Conservation (phyloP, 2,329 filamentous ascomycete species). For the Ceratocystiopsis minuta region DNA sequence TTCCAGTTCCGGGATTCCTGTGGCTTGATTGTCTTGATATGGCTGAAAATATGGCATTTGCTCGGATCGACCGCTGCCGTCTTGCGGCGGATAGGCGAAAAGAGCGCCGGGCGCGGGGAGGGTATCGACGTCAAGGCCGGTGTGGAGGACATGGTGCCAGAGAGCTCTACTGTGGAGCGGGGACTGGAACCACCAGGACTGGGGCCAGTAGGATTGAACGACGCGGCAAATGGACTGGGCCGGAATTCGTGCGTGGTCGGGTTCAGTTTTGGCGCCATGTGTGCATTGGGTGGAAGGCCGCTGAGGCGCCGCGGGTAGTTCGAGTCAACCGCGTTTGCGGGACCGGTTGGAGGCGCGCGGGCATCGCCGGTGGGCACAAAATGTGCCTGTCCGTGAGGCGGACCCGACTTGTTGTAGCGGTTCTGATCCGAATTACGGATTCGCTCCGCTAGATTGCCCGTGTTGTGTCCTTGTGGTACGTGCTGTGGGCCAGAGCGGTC, state of each 20-base stretch:
- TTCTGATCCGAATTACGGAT: constrained; percentile 30
- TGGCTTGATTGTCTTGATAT: constrained; percentile 35
- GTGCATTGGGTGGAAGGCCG: constrained; percentile 24
- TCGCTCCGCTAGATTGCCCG: constrained; percentile 30
- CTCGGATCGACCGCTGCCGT: constrained; percentile 52
- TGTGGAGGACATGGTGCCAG: constrained; percentile 8
- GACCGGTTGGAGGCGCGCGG: constrained; percentile 57
- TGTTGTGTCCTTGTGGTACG: constrained; percentile 21
- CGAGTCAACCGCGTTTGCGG: constrained; percentile 37
- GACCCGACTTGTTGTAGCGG: constrained; percentile 17
- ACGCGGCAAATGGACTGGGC: constrained; percentile 61
- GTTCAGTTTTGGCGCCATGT: constrained; percentile 39
- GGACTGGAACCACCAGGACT: constrained; percentile 58
- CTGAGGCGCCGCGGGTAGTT: constrained; percentile 35
- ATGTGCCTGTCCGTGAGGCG: constrained; percentile 13
- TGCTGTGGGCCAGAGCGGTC: constrained; percentile 27
- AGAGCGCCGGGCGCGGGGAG: not conserved
- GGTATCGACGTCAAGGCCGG: not conserved
- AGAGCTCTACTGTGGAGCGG: constrained; percentile 28
- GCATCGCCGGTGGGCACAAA: constrained; percentile 43
- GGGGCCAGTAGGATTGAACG: constrained; percentile 59
- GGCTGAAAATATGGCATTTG: constrained; percentile 40
- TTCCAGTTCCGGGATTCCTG: constrained; percentile 43
- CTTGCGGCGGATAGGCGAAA: constrained; percentile 46
- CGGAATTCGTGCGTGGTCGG: constrained; percentile 62